A percentile compares a stretch with the other conserved stretches of the same genome.
phyloP scores from a whole-genome alignment of 257 asterid genomes.

The Paraleonurus japonicus region DNA sequence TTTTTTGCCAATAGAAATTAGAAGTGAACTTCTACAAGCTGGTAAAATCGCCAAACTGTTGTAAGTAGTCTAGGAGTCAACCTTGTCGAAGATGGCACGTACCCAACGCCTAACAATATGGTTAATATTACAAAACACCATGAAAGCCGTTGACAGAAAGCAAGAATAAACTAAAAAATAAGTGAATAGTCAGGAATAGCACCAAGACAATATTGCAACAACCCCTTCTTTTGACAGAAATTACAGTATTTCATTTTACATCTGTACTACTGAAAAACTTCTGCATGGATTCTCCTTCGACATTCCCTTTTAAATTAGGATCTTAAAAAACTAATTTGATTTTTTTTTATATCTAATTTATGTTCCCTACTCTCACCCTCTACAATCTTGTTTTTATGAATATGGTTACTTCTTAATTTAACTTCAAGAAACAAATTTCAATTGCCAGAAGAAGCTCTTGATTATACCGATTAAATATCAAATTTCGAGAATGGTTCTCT shows the following conservation, averaged over 20 bases:
- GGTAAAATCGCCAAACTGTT: slow-evolving; percentile 12
- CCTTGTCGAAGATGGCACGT: slow-evolving; percentile 59
- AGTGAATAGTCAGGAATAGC: neutral
- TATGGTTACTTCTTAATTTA: slow-evolving; percentile 1
- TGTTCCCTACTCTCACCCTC: slow-evolving; percentile 4
- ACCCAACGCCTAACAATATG: slow-evolving; percentile 67
- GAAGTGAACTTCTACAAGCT: slow-evolving; percentile 16
- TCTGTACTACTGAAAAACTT: neutral
- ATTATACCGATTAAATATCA: slow-evolving; percentile 59
- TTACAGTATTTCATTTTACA: neutral
- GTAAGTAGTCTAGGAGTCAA: slow-evolving; percentile 24
- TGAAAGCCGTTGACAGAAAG: neutral
- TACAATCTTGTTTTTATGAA: neutral
- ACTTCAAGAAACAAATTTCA: slow-evolving; percentile 4
- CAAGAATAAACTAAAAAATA: neutral
- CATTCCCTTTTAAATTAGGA: neutral
- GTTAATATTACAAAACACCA: slow-evolving; percentile 12
- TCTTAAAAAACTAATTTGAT: neutral
- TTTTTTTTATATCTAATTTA: neutral
- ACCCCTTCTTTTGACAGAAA: neutral
- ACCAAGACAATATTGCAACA: neutral
- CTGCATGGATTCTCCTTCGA: neutral
- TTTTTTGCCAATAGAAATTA: neutral
- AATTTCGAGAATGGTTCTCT: slow-evolving; percentile 51
- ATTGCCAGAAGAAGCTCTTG: slow-evolving; percentile 18